Percentiles rank a stretch among this genome's conserved stretches.
These are phyloP conservation scores for Mycena amicta DNA, from an alignment of 768 basidiomycete genomes.

Conservation along the genomic window DNA sequence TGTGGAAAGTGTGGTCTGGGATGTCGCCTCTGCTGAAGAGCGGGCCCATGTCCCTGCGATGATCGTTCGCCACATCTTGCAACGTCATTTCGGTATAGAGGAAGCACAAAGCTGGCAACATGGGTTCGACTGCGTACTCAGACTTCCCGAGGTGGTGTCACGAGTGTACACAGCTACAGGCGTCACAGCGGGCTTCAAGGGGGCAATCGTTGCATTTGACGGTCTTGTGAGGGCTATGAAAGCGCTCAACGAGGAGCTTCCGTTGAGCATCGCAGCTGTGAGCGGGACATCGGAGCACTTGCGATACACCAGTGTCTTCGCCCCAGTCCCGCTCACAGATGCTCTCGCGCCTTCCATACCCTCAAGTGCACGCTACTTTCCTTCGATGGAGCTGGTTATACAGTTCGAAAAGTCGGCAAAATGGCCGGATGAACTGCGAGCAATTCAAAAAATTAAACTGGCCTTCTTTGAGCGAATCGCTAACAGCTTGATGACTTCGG, in stretches of 20 bases:
- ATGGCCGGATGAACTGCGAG: slow-evolving; percentile 94
- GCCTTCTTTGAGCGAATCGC: slow-evolving; percentile 89
- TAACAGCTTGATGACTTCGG: slow-evolving; percentile 55
- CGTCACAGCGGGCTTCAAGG: slow-evolving; percentile 62
- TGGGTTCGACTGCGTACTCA: slow-evolving; percentile 58
- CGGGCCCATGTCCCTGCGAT: slow-evolving; percentile 74
- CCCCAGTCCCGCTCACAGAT: slow-evolving; percentile 70
- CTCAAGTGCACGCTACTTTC: slow-evolving; percentile 62
- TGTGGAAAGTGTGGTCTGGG: slow-evolving; percentile 95
- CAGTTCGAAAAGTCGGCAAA: slow-evolving; percentile 91
- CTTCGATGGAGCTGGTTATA: slow-evolving; percentile 72
- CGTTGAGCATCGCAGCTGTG: slow-evolving; percentile 76
- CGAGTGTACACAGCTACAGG: slow-evolving; percentile 44
- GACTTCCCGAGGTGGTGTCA: slow-evolving; percentile 59
- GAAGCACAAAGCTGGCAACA: slow-evolving; percentile 56
- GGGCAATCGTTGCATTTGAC: slow-evolving; percentile 80
- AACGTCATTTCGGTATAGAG: slow-evolving; percentile 72
- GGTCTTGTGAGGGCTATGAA: slow-evolving; percentile 75
- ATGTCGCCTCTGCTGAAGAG: slow-evolving; percentile 78
- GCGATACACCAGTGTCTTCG: slow-evolving; percentile 83
- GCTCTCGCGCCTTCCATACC: slow-evolving; percentile 56
- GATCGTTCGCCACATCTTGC: slow-evolving; percentile 75
- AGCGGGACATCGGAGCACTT: slow-evolving; percentile 73
- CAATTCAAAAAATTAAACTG: slow-evolving; percentile 92
- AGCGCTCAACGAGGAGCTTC: slow-evolving; percentile 68